Base-by-base conservation (phyloP, 163 green algal species). In the Chlorella variabilis region DNA sequence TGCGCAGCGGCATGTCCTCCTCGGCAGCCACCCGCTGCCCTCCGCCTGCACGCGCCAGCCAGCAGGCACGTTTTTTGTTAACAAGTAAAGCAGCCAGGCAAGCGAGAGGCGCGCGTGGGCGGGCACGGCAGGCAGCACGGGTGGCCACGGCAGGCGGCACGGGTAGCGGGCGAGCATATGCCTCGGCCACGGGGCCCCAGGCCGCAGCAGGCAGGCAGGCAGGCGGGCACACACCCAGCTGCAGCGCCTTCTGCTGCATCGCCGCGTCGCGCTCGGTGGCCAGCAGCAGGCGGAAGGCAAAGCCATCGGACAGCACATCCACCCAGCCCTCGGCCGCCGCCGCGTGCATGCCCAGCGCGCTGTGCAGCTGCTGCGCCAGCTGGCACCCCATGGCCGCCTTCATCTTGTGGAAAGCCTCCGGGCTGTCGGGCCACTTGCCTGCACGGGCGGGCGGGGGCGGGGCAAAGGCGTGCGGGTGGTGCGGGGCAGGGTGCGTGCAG, bases 241-340 rank as follows among this genome's bases (percentile, higher is more conserved):
- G 73, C 41, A 63, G 58, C 73, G 84, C 69, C 70, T 83, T 63
- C 9, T 77, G 59, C n/a, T 76, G 73, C 73, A 87, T 70, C 11
- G 34, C 45, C 29, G 68, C 83, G 38, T 91, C 83, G 1, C 87
- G 75, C 41, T 93, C 90, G 13, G 87, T 90, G 77, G 84, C 87
- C 34, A 97, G 88, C 38, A 88, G 73, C 34, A 97, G 86, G 18
- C 90, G 86, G 85, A 97, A 95, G 23, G 89, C 94, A 84, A 96
- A 97, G 51, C 94, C 94, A 67, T 96, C 89, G 20, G 87, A 75
- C 9, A 97, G 75, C 15, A 97, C 90, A 38, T 97, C 93, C 17
- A 98, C 80, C 7, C 58, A 88, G 27, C 91, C 85, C 67, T 96
- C 90, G 9, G 74, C 76, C 31, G 88, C 90, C 33, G 41, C 34